phyloP scores from a whole-genome alignment of 139 green algal species.

The Bryopsis sp. region DNA sequence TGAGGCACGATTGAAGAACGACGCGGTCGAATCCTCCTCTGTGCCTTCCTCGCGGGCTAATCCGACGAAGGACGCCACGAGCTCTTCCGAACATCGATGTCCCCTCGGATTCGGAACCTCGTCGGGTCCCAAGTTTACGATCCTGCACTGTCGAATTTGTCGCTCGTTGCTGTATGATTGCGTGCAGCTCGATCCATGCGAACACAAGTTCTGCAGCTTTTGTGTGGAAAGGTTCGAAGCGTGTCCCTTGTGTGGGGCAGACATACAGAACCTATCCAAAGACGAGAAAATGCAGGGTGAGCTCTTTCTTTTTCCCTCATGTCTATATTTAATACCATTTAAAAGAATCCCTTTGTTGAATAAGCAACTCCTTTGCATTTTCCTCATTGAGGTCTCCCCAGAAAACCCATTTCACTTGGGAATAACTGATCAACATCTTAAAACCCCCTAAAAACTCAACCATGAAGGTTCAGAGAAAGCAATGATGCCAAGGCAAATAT shows the following conservation, averaged over 20 bases:
- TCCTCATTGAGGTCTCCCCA: too few relatives aligned
- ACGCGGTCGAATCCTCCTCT: too few relatives aligned
- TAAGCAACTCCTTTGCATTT: too few relatives aligned
- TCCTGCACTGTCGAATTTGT: conserved; percentile 33
- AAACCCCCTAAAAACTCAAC: too few relatives aligned
- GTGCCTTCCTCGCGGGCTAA: too few relatives aligned
- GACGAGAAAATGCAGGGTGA: conserved; percentile 31
- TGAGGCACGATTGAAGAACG: too few relatives aligned
- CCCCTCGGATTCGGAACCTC: conserved; percentile 1
- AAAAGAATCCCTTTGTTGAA: neutral
- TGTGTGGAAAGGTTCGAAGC: conserved; percentile 31
- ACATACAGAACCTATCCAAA: conserved; percentile 26
- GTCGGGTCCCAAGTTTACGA: conserved; percentile 19
- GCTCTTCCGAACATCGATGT: too few relatives aligned
- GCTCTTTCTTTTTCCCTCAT: neutral
- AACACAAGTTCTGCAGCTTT: conserved; percentile 27
- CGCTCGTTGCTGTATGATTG: conserved; percentile 31
- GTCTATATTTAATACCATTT: conserved; percentile 10
- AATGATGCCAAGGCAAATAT: too few relatives aligned
- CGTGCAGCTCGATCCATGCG: conserved; percentile 18
- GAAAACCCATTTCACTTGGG: too few relatives aligned
- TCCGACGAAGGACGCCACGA: too few relatives aligned
- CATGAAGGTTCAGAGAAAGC: too few relatives aligned
- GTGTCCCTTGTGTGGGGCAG: conserved; percentile 42
- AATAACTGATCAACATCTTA: too few relatives aligned